Evolutionary conservation across 305 asterid species (phyloP), one percentile per base, ranked within the genome.

Genomic region (Fraxinus greggii): DNA sequence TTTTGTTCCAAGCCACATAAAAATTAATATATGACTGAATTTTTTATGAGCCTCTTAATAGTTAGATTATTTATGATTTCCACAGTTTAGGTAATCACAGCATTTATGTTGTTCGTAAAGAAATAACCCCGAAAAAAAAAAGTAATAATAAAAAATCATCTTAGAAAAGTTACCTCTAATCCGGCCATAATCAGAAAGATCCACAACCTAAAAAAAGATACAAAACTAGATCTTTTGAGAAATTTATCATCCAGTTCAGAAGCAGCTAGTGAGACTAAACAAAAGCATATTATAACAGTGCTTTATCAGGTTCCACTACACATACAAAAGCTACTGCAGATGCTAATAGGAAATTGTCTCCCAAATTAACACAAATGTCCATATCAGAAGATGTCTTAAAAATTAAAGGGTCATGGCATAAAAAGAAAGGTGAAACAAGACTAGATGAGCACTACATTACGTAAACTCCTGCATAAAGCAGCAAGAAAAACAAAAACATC

Each of bases 131-230:
- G 4, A 17, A 15, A 63, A 51, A 33, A 10, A 40, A 77, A 3
- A 48, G n/a, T n/a, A n/a, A n/a, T n/a, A n/a, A n/a, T n/a, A 4
- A 69, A 56, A 32, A 13, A 78, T 10, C 78, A 56, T n/a, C 79
- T 19, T 74, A 87, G 77, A 56, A 36, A 78, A 24, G 67, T 76
- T 90, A 95, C 99, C 99, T 93, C 99, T 91, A 83, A 95, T 92
- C 85, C 99, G 92, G 79, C 98, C 97, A 89, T 88, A 89, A 82
- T 91, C 89, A 33, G 99, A 93, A 84, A 95, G 94, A 89, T 95
- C 95, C 85, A 90, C 95, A 79, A 92, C 98, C 99, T 95, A 84
- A 75, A 82, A 72, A 35, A 19, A 12, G 24, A 51, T 31, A 24
- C 19, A 19, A 38, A 76, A 13, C 15, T 38, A 12, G 48, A 29